Conservation (phyloP, 2,329 filamentous ascomycete genomes). For the Chrysoporthe deuterocubensis region DNA sequence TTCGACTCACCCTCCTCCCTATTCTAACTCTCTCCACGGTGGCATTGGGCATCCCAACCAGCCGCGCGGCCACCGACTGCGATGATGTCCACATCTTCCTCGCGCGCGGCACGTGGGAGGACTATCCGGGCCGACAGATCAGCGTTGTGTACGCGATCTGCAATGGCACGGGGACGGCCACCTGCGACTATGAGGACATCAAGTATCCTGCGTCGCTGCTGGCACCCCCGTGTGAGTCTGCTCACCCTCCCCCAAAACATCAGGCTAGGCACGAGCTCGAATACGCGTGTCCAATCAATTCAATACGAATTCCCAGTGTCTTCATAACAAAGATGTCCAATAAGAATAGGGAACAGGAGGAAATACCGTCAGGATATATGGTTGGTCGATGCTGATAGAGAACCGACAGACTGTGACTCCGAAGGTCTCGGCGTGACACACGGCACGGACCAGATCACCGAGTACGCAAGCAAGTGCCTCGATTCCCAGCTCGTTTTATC, state of each 20-base stretch:
- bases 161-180: slow-evolving; percentile 14
- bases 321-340: too few relatives aligned
- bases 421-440: slow-evolving; percentile 17
- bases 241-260: background rate
- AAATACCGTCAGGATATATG: background rate
- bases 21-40: background rate
- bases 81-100: slow-evolving; percentile 26
- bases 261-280: background rate
- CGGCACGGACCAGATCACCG: slow-evolving; percentile 24
- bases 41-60: background rate
- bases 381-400: background rate
- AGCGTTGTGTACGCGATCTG: slow-evolving; percentile 19
- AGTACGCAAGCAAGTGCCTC: slow-evolving; percentile 18
- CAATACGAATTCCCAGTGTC: too few relatives aligned
- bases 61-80: background rate
- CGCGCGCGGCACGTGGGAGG: slow-evolving; percentile 23
- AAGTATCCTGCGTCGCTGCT: slow-evolving; percentile 13
- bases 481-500: slow-evolving; percentile 21
- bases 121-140: slow-evolving; percentile 23
- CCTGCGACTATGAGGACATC: slow-evolving; percentile 25
- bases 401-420: slow-evolving; percentile 14
- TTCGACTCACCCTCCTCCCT: background rate
- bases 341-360: too few relatives aligned
- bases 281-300: too few relatives aligned
- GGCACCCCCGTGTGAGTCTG: slow-evolving; percentile 15